These are phyloP conservation scores for Panus rudis DNA, from an alignment of 768 basidiomycete species.

Conservation along the genomic window DNA sequence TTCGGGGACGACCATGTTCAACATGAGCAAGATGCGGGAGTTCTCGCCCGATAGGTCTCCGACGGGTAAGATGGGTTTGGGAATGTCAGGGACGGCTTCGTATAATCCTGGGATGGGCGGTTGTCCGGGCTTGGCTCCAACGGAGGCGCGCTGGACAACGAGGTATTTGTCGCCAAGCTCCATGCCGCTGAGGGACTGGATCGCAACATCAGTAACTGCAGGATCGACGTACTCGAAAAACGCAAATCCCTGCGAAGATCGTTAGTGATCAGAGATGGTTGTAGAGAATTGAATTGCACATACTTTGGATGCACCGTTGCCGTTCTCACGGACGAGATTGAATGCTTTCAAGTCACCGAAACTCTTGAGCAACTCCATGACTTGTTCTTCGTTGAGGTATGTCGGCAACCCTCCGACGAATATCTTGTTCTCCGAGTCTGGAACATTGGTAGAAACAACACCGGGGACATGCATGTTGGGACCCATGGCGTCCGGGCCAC, in stretches of 20 bases:
- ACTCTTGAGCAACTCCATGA: constrained; percentile 93
- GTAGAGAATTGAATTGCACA: constrained; percentile 7
- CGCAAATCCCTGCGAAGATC: constrained; percentile 98
- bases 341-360: constrained; percentile 98
- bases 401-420: constrained; percentile 95
- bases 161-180: constrained; percentile 92
- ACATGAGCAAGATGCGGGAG: constrained; percentile 86
- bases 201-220: constrained; percentile 87
- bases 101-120: constrained; percentile 58
- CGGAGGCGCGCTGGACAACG: constrained; percentile 94
- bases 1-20: constrained; percentile 97
- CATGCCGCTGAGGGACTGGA: constrained; percentile 95
- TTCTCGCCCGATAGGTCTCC: constrained; percentile 48
- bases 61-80: constrained; percentile 83
- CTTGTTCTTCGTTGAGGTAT: constrained; percentile 97
- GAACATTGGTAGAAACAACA: constrained; percentile 93
- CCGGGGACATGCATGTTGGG: constrained; percentile 84
- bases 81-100: constrained; percentile 77
- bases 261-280: no score
- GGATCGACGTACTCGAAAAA: constrained; percentile 98
- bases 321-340: constrained; percentile 94
- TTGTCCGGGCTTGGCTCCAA: constrained; percentile 79
- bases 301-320: constrained; percentile 84
- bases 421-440: constrained; percentile 96
- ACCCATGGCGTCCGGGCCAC: constrained; percentile 58